A percentile compares a stretch with the other conserved stretches of the same genome.
phyloP scores from a whole-genome alignment of 2,329 filamentous ascomycete genomes.

The Cordyceps fumosorosea region DNA sequence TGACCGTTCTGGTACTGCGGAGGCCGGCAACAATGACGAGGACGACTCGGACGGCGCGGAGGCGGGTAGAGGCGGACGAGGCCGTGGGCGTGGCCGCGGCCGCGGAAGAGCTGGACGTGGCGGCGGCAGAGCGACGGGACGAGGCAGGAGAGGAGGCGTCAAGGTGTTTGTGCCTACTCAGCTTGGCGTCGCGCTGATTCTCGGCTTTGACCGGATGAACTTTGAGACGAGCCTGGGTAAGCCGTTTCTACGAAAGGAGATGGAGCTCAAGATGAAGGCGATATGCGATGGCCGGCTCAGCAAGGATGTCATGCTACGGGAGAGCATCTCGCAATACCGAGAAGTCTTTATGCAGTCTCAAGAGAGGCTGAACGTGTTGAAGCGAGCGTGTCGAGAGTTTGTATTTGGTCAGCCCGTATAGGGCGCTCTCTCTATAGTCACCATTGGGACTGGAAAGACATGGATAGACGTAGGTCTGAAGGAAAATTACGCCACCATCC shows the following conservation, averaged over 20 bases:
- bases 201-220: slow-evolving; percentile 92
- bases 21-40: slow-evolving; percentile 33
- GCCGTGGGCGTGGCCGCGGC: slow-evolving; percentile 38
- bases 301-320: slow-evolving; percentile 66
- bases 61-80: slow-evolving; percentile 36
- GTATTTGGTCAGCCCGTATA: slow-evolving; percentile 21
- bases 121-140: slow-evolving; percentile 34
- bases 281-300: slow-evolving; percentile 85
- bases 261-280: slow-evolving; percentile 94
- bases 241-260: slow-evolving; percentile 93
- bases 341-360: slow-evolving; percentile 78
- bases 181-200: slow-evolving; percentile 82
- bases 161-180: slow-evolving; percentile 91
- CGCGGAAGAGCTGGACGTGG: slow-evolving; percentile 35
- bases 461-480: background rate
- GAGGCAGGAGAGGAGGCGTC: slow-evolving; percentile 45
- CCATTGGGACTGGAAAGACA: background rate
- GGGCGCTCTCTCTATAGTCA: background rate
- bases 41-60: background rate
- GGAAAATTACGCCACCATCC: background rate
- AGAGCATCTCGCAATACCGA: slow-evolving; percentile 81
- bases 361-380: slow-evolving; percentile 61
- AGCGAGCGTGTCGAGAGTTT: slow-evolving; percentile 33
- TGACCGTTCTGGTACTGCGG: slow-evolving; percentile 34
- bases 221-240: slow-evolving; percentile 90